Evolutionary conservation across 306 rosid species (phyloP).

Genomic region (Castanea sativa): DNA sequence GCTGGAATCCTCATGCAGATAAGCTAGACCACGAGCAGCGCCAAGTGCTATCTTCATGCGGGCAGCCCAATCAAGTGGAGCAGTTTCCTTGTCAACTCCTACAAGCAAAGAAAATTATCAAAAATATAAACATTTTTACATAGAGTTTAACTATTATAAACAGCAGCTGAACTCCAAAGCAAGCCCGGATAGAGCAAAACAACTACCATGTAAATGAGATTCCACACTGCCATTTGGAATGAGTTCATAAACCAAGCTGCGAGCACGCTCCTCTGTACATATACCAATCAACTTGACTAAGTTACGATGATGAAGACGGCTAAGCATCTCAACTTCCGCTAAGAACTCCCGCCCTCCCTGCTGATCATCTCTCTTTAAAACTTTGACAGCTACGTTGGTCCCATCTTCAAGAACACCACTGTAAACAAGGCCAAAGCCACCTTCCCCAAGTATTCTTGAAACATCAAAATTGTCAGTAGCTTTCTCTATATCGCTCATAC

Average conservation of each 20-base stretch:
- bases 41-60: constrained; percentile 96
- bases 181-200: constrained; percentile 6
- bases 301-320: constrained; percentile 97
- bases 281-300: constrained; percentile 93
- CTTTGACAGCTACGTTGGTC: constrained; percentile 81
- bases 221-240: constrained; percentile 97
- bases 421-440: constrained; percentile 94
- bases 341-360: constrained; percentile 96
- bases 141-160: constrained; percentile 11
- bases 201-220: constrained; percentile 90
- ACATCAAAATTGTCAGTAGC: constrained; percentile 66
- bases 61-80: constrained; percentile 74
- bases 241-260: constrained; percentile 92
- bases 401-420: constrained; percentile 81
- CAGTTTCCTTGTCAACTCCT: constrained; percentile 73
- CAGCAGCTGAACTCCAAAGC: constrained; percentile 3
- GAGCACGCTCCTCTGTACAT: constrained; percentile 67
- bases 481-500: constrained; percentile 64
- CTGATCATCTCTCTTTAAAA: constrained; percentile 87
- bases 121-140: constrained; percentile 5
- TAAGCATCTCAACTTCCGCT: constrained; percentile 98
- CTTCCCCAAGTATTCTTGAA: constrained; percentile 86
- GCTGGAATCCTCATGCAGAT: constrained; percentile 95
- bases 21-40: constrained; percentile 92
- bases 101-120: constrained; percentile 22